Evolutionary conservation across 2,329 filamentous ascomycete species (phyloP).

Genomic region (Neofusicoccum ribis): DNA sequence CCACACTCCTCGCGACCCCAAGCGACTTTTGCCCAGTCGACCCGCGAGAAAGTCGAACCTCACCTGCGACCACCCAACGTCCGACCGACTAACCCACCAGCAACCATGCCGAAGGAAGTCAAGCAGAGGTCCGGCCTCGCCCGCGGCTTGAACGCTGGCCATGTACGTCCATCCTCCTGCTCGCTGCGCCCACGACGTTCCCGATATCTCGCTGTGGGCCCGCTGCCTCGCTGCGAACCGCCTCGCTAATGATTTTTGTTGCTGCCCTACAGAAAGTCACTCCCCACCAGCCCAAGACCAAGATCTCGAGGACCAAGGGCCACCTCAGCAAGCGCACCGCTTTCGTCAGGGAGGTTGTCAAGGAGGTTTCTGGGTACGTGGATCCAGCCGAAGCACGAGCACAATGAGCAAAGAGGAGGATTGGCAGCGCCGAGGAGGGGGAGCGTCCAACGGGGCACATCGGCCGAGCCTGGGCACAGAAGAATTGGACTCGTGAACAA

Average conservation of each 20-base stretch:
- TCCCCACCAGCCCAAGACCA: conserved; percentile 50
- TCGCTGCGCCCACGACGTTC: neutral
- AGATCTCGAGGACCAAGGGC: conserved; percentile 76
- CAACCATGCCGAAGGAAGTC: conserved; percentile 55
- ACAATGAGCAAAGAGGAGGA: conserved; percentile 7
- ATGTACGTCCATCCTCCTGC: conserved; percentile 54
- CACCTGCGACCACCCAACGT: conserved; percentile 13
- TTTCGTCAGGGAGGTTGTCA: conserved; percentile 96
- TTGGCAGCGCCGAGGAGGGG: neutral
- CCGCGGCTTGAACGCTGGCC: conserved; percentile 65
- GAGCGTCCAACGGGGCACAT: neutral
- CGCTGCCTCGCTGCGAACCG: conserved; percentile 19
- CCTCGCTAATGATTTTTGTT: conserved; percentile 27
- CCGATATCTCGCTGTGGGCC: neutral
- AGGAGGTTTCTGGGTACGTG: conserved; percentile 93
- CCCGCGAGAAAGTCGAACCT: conserved; percentile 5
- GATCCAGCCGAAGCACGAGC: conserved; percentile 10
- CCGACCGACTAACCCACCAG: conserved; percentile 30
- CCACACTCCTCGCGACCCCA: conserved; percentile 15
- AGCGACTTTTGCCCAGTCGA: conserved; percentile 18
- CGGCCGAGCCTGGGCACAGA: neutral
- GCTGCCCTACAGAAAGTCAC: conserved; percentile 52
- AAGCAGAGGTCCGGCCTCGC: conserved; percentile 56
- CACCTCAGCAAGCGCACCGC: conserved; percentile 94
- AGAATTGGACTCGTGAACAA: neutral